Conservation (phyloP, 257 asterid genomes). For the Capsicum chinense region DNA sequence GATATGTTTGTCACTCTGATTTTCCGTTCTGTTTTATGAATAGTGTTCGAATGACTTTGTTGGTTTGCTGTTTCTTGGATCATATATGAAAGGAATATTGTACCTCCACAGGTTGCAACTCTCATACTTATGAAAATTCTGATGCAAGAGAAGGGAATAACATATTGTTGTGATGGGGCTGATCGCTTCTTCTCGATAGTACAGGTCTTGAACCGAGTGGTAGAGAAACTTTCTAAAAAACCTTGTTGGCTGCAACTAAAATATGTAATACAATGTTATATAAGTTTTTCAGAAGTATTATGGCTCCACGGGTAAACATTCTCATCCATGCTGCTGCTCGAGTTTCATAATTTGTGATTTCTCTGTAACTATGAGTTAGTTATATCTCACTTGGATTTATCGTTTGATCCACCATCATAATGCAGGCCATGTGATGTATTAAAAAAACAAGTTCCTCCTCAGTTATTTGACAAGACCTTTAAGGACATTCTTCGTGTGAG, state of each 20-base stretch:
- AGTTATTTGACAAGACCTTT: conserved; percentile 17
- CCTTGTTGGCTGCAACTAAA: neutral
- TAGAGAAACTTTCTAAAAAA: neutral
- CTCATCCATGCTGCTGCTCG: neutral
- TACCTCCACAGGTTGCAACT: conserved; percentile 26
- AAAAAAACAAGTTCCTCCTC: neutral
- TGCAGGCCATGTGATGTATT: conserved; percentile 24
- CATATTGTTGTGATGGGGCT: neutral
- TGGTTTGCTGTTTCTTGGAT: neutral
- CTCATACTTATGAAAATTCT: conserved; percentile 26
- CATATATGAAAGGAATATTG: neutral
- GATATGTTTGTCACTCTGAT: neutral
- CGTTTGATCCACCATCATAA: neutral
- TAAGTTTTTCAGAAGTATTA: conserved; percentile 12
- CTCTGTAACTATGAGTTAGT: neutral
- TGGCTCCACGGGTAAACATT: neutral
- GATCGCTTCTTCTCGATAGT: conserved; percentile 15
- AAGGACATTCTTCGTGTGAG: conserved; percentile 19
- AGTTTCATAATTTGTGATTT: neutral
- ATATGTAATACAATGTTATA: conserved; percentile 23
- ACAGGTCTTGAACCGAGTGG: neutral
- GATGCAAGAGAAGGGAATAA: conserved; percentile 26
- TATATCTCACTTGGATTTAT: neutral
- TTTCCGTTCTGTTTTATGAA: neutral
- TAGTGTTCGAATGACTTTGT: neutral